Evolutionary conservation across 208 protist species (phyloP).

Genomic region (Trypanosoma rangeli): DNA sequence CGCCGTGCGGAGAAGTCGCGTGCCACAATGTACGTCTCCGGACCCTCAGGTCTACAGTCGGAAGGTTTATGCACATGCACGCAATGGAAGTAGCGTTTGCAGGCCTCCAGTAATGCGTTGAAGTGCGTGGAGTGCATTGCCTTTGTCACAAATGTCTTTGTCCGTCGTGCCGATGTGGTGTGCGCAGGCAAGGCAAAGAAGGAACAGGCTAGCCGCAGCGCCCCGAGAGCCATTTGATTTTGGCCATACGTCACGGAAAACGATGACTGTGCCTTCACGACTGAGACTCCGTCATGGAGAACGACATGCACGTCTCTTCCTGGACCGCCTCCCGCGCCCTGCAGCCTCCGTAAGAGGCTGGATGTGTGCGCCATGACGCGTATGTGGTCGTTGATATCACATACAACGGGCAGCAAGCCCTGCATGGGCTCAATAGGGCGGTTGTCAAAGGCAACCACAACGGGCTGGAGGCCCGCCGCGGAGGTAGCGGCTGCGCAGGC

Average conservation of each 20-base stretch:
- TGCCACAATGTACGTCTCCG: conserved; percentile 62
- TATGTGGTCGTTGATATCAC: conserved; percentile 55
- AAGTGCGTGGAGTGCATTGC: conserved; percentile 55
- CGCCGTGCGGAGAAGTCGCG: conserved; percentile 25
- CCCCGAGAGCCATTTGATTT: conserved; percentile 73
- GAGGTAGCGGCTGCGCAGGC: background rate
- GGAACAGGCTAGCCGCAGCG: conserved; percentile 47
- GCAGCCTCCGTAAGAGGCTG: background rate
- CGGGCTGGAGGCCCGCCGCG: conserved; percentile 4
- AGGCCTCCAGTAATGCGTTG: conserved; percentile 31
- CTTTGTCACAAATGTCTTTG: conserved; percentile 62
- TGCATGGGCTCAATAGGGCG: conserved; percentile 48
- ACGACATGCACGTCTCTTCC: conserved; percentile 43
- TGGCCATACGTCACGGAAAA: conserved; percentile 78
- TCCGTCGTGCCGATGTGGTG: background rate
- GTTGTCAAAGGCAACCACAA: conserved; percentile 70
- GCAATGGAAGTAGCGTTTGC: conserved; percentile 35
- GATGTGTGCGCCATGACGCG: conserved; percentile 18
- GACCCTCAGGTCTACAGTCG: conserved; percentile 41
- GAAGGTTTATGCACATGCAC: conserved; percentile 43
- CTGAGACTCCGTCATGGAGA: conserved; percentile 77
- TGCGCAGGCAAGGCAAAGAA: conserved; percentile 34
- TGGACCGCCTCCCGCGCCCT: background rate
- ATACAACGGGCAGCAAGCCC: conserved; percentile 31
- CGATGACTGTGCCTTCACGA: conserved; percentile 49